Evolutionary conservation across 352 stramenopile species (phyloP).

Genomic region (Pythium dissotocum): DNA sequence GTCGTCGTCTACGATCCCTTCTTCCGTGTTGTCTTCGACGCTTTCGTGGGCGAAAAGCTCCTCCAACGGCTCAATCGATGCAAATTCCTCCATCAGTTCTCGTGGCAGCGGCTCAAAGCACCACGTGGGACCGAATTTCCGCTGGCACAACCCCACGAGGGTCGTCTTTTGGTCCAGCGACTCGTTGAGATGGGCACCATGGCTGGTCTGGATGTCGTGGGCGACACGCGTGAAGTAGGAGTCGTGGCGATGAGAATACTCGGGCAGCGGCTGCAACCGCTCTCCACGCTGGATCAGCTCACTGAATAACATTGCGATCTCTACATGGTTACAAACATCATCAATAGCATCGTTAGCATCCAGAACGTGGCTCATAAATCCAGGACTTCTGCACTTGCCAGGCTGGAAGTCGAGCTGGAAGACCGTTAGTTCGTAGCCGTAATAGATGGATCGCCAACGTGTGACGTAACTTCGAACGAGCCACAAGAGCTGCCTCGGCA

Average conservation of each 20-base stretch:
- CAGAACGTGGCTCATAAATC: too few species aligned
- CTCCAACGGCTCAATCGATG: slow-evolving; percentile 4
- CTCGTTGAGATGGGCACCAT: slow-evolving; percentile 18
- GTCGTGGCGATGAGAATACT: slow-evolving; percentile 9
- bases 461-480: slow-evolving; percentile 37
- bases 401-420: slow-evolving; percentile 53
- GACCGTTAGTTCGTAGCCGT: slow-evolving; percentile 42
- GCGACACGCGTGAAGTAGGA: slow-evolving; percentile 22
- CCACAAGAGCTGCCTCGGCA: slow-evolving; percentile 44
- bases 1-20: background rate
- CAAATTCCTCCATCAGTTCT: slow-evolving; percentile 7
- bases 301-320: slow-evolving; percentile 27
- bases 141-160: slow-evolving; percentile 17
- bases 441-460: slow-evolving; percentile 53
- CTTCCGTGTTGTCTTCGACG: background rate
- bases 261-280: slow-evolving; percentile 7
- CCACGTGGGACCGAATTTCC: slow-evolving; percentile 18
- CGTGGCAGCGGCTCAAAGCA: slow-evolving; percentile 16
- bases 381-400: too few species aligned
- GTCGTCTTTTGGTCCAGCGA: slow-evolving; percentile 16
- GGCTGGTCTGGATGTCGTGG: slow-evolving; percentile 20
- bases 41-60: slow-evolving; percentile 21
- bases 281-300: slow-evolving; percentile 24
- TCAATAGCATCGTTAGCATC: too few species aligned
- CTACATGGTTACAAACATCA: too few species aligned